These are phyloP conservation scores for Aspergillus phoenicis DNA, from an alignment of 2,329 filamentous ascomycete species.

Conservation along the genomic window DNA sequence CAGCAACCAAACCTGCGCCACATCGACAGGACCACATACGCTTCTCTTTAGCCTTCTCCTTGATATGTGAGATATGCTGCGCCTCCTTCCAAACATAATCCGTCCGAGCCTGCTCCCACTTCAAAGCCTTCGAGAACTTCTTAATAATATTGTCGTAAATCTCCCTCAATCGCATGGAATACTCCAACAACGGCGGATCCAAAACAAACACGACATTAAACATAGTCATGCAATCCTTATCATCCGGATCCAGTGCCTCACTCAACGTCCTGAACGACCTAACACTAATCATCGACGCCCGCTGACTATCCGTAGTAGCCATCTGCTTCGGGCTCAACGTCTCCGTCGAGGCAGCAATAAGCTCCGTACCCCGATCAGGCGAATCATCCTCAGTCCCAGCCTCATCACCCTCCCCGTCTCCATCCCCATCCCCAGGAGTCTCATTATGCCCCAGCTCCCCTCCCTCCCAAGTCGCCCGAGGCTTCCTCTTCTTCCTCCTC, in stretches of 20 bases:
- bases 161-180: slow-evolving; percentile 70
- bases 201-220: slow-evolving; percentile 96
- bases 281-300: slow-evolving; percentile 25
- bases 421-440: slow-evolving; percentile 34
- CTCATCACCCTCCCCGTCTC: slow-evolving; percentile 19
- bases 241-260: slow-evolving; percentile 34
- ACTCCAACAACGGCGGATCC: slow-evolving; percentile 75
- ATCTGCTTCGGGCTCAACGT: slow-evolving; percentile 26
- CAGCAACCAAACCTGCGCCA: slow-evolving; percentile 16
- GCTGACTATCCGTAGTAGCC: slow-evolving; percentile 29
- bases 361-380: slow-evolving; percentile 38
- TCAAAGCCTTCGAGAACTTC: slow-evolving; percentile 88
- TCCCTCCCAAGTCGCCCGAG: slow-evolving; percentile 34
- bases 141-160: slow-evolving; percentile 89
- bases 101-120: slow-evolving; percentile 85
- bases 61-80: slow-evolving; percentile 76
- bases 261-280: slow-evolving; percentile 25
- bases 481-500: slow-evolving; percentile 51
- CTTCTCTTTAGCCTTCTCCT: slow-evolving; percentile 75
- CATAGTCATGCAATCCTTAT: slow-evolving; percentile 79
- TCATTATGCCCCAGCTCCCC: slow-evolving; percentile 41
- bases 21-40: slow-evolving; percentile 29
- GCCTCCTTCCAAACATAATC: slow-evolving; percentile 93
- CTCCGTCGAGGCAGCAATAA: slow-evolving; percentile 32
- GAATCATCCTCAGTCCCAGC: slow-evolving; percentile 34